phyloP scores from a whole-genome alignment of 1,139 yeast genomes.

The Starmera stellimalicola region DNA sequence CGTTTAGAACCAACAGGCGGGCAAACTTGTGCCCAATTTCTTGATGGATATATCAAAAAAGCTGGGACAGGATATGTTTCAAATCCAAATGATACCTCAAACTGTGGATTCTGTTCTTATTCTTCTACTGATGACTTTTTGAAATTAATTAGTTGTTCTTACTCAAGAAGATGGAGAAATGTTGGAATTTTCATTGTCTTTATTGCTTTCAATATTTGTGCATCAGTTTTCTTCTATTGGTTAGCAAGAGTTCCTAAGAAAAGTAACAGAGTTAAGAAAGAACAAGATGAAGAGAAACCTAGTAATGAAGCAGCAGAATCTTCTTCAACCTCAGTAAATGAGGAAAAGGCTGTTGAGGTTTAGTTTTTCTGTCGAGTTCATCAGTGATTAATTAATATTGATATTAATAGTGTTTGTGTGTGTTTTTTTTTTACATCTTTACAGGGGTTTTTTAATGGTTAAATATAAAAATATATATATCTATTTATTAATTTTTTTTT shows the following conservation, averaged over 20 bases:
- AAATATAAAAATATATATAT: no score
- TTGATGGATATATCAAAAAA: constrained; percentile 32
- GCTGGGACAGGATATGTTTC: constrained; percentile 49
- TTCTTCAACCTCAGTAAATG: neutral
- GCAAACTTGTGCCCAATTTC: constrained; percentile 45
- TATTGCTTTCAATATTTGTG: constrained; percentile 42
- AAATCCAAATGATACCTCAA: constrained; percentile 32
- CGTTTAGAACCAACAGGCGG: constrained; percentile 37
- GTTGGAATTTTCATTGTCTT: constrained; percentile 37
- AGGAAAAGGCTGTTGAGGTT: constrained; percentile 1
- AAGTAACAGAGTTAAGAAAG: constrained; percentile 16
- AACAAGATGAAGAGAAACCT: constrained; percentile 3
- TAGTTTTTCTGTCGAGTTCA: neutral
- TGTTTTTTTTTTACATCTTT: no score
- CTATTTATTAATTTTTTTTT: no score
- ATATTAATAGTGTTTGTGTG: no score
- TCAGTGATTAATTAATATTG: no score
- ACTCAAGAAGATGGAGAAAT: constrained; percentile 57
- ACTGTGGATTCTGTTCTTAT: constrained; percentile 45
- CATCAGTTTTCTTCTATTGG: constrained; percentile 56
- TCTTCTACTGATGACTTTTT: constrained; percentile 43
- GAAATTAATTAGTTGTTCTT: constrained; percentile 30
- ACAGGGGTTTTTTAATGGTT: no score
- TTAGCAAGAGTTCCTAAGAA: constrained; percentile 64
- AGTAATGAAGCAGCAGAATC: neutral